phyloP scores from a whole-genome alignment of 768 basidiomycete genomes.

The Lepiota venenata region DNA sequence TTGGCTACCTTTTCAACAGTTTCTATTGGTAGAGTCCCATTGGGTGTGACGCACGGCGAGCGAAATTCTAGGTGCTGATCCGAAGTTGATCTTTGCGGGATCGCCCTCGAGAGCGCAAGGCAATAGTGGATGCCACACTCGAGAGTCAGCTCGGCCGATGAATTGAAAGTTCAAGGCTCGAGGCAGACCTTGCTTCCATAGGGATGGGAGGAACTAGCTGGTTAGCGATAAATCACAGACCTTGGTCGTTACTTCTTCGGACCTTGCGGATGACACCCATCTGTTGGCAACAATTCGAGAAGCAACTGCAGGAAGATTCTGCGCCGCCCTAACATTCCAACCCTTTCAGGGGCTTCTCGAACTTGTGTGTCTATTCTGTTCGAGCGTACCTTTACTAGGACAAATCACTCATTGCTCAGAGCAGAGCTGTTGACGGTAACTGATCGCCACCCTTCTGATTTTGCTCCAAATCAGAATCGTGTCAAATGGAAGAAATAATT shows the following conservation, averaged over 20 bases:
- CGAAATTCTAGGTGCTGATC: not conserved
- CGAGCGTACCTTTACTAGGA: not conserved
- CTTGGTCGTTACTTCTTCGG: not conserved
- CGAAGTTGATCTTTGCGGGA: not conserved
- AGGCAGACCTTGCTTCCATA: not conserved
- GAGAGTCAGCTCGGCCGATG: slow-evolving; percentile 3
- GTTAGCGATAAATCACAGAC: not conserved
- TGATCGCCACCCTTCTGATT: slow-evolving; percentile 9
- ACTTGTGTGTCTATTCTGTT: slow-evolving; percentile 1
- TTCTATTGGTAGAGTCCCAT: too few relatives aligned
- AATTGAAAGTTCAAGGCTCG: not conserved
- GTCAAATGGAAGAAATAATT: not conserved
- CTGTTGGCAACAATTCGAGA: slow-evolving; percentile 1
- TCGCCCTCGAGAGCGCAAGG: not conserved
- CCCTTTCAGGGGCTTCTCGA: not conserved
- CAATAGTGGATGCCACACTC: not conserved
- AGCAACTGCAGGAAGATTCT: not conserved
- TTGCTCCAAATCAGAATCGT: slow-evolving; percentile 7
- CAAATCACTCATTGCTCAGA: not conserved
- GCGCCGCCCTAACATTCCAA: not conserved
- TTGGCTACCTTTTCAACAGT: too few relatives aligned
- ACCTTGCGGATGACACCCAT: not conserved
- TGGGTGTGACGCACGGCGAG: too few relatives aligned
- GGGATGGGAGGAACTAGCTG: not conserved
- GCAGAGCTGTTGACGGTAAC: not conserved